A percentile compares a stretch with the other conserved stretches of the same genome.
These are phyloP conservation scores for Pyrenophora teres DNA, from an alignment of 2,329 filamentous ascomycete genomes.

Conservation along the genomic window DNA sequence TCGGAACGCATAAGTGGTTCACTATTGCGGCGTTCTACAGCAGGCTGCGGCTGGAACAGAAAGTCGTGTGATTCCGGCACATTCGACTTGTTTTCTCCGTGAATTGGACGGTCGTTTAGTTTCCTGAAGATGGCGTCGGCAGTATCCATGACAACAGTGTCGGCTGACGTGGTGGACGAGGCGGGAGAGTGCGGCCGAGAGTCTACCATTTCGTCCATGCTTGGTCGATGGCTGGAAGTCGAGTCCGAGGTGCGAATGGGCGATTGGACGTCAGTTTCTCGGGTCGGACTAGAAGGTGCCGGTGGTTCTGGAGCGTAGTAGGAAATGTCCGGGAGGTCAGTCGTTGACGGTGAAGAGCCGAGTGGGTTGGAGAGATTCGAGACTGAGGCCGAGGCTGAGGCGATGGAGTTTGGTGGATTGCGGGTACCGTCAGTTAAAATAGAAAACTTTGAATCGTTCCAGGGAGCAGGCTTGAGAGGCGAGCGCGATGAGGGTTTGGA, in stretches of 20 bases:
- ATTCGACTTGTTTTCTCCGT: conserved; percentile 13
- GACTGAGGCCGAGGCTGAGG: conserved; percentile 28
- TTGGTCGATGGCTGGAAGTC: conserved; percentile 9
- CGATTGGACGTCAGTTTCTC: conserved; percentile 6
- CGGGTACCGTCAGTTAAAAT: conserved; percentile 31
- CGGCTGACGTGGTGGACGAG: conserved; percentile 25
- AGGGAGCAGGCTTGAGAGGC: conserved; percentile 10
- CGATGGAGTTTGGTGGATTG: conserved; percentile 38
- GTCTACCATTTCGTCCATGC: conserved; percentile 12
- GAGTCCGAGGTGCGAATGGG: conserved; percentile 9
- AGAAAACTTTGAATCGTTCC: conserved; percentile 29
- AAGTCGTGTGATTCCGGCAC: conserved; percentile 39
- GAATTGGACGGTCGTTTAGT: conserved; percentile 28
- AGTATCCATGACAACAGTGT: conserved; percentile 31
- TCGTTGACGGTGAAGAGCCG: conserved; percentile 26
- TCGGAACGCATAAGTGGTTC: conserved; percentile 17
- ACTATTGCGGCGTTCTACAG: conserved; percentile 8
- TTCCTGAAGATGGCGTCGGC: conserved; percentile 36
- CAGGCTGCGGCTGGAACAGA: conserved; percentile 25
- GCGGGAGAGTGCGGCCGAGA: conserved; percentile 27
- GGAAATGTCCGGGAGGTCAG: conserved; percentile 31
- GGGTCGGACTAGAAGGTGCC: conserved; percentile 10
- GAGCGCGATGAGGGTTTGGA: conserved; percentile 21
- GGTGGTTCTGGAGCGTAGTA: conserved; percentile 36
- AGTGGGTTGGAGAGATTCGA: conserved; percentile 10